Conservation (phyloP, 1,284 basidiomycete species). For the Rhodotorula sp. region DNA sequence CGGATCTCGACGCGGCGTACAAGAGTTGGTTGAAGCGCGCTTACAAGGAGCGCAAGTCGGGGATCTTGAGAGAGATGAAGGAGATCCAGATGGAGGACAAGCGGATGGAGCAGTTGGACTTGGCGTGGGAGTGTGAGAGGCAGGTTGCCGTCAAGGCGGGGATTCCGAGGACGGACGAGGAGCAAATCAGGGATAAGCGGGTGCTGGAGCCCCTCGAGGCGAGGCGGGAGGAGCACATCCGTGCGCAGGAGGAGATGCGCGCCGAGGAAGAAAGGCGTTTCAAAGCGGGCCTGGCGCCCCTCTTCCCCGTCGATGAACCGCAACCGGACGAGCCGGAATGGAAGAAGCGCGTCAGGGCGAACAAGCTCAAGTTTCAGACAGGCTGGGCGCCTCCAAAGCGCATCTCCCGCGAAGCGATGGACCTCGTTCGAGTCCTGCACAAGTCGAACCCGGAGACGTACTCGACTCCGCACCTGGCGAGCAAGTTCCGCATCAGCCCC, state of each 20-base stretch:
- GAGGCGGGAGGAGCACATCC: background rate
- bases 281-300: background rate
- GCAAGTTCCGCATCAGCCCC: slow-evolving; percentile 75
- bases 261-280: background rate
- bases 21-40: background rate
- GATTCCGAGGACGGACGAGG: background rate
- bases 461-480: slow-evolving; percentile 66
- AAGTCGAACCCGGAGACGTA: slow-evolving; percentile 66
- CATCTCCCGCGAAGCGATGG: slow-evolving; percentile 87
- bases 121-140: slow-evolving; percentile 27
- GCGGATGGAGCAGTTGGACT: slow-evolving; percentile 10
- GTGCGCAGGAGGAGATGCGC: background rate
- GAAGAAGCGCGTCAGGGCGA: slow-evolving; percentile 23
- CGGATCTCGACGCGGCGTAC: background rate
- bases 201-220: background rate
- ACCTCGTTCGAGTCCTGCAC: slow-evolving; percentile 71
- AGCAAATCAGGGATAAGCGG: background rate
- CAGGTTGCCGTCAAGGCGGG: slow-evolving; percentile 12
- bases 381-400: slow-evolving; percentile 79
- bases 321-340: slow-evolving; percentile 10
- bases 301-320: background rate
- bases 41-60: background rate
- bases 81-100: background rate
- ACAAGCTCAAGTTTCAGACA: slow-evolving; percentile 34
- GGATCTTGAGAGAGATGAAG: background rate